phyloP scores from a whole-genome alignment of 352 stramenopile species.

The Phytophthora pistaciae region DNA sequence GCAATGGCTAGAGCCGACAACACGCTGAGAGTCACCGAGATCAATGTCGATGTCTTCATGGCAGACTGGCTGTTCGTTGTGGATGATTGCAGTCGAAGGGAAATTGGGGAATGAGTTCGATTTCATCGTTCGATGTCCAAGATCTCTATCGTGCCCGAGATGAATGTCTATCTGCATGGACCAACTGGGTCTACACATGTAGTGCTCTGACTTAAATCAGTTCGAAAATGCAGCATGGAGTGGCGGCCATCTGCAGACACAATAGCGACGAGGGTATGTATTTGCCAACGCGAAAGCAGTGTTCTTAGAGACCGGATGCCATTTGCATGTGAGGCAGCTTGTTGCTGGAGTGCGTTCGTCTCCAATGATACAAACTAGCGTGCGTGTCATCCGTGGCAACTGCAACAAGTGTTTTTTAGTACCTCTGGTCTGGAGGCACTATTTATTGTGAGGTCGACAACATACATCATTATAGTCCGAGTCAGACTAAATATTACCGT shows the following conservation, averaged over 20 bases:
- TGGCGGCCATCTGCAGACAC: neutral
- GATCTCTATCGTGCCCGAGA: neutral
- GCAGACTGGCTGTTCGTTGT: neutral
- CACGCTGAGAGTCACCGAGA: neutral
- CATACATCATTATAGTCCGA: too few relatives aligned
- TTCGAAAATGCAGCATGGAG: neutral
- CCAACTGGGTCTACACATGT: neutral
- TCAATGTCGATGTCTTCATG: constrained; percentile 6
- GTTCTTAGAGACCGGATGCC: neutral
- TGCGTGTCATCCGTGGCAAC: neutral
- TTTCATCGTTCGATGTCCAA: neutral
- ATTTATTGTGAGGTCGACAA: too few relatives aligned
- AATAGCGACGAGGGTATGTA: neutral
- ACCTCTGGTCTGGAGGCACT: too few relatives aligned
- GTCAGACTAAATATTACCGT: too few relatives aligned
- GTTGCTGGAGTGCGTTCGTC: neutral
- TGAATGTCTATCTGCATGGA: neutral
- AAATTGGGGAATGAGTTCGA: constrained; percentile 13
- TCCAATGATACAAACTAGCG: too few relatives aligned
- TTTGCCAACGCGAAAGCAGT: neutral
- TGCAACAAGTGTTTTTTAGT: neutral
- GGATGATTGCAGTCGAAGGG: neutral
- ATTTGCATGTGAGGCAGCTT: neutral
- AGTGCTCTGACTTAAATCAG: neutral
- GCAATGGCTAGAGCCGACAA: neutral